phyloP scores from a whole-genome alignment of 345 rosid genomes.

The Orychophragmus violaceus region DNA sequence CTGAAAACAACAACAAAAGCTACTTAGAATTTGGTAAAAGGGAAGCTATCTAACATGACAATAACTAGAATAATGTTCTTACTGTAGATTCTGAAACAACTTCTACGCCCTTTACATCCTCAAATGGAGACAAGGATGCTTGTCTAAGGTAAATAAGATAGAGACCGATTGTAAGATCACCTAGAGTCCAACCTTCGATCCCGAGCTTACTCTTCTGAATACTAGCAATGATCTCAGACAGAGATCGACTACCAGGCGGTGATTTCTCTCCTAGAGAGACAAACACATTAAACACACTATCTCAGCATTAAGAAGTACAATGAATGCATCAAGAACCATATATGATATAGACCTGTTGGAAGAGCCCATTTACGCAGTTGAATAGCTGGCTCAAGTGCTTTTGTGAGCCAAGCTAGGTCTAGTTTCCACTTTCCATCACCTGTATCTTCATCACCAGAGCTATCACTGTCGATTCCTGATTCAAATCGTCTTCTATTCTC shows the following conservation, averaged over 20 bases:
- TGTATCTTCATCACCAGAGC: conserved; percentile 45
- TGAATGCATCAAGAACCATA: neutral
- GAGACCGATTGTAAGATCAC: conserved; percentile 89
- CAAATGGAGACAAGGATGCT: conserved; percentile 55
- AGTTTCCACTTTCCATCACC: conserved; percentile 56
- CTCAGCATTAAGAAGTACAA: conserved; percentile 10
- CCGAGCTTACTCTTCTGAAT: conserved; percentile 84
- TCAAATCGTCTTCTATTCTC: conserved; percentile 21
- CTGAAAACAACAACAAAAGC: conserved; percentile 27
- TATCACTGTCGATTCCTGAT: conserved; percentile 29
- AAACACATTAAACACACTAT: conserved; percentile 7
- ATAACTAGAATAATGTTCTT: conserved; percentile 8
- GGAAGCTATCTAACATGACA: neutral
- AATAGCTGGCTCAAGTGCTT: conserved; percentile 73
- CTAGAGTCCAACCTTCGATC: conserved; percentile 87
- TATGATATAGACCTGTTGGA: conserved; percentile 51
- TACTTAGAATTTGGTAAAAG: conserved; percentile 5
- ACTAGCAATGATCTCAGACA: conserved; percentile 76
- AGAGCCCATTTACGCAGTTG: conserved; percentile 74
- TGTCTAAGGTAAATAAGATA: conserved; percentile 88
- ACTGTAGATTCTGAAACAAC: conserved; percentile 63
- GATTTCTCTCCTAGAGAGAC: conserved; percentile 40
- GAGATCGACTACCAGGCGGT: conserved; percentile 51
- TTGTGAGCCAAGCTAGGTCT: conserved; percentile 76
- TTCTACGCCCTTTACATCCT: conserved; percentile 67